Base-by-base conservation (phyloP, 768 basidiomycete species). In the Obba rivulosa region DNA sequence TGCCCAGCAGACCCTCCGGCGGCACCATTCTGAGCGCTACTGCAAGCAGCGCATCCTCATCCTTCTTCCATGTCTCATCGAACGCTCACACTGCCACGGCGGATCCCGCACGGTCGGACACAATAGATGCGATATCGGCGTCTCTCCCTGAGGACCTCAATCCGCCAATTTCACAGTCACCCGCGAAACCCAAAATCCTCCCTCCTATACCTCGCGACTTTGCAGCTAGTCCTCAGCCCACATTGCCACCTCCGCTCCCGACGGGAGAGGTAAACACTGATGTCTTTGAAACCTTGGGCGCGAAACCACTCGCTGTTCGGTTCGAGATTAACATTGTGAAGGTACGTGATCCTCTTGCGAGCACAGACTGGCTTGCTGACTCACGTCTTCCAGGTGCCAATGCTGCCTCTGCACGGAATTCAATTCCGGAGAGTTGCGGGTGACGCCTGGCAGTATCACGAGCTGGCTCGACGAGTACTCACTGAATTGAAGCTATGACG, bases 241-340 rank as follows among this genome's bases (percentile, higher is more conserved):
- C 56, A 42, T 37, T 54, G 57, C 66, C 73, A 20, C 72, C 77
- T 46, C 79, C 79, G 7, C 65, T 81, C 53, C 82, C 82, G 1
- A 81, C 82, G 4, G 83, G 83, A 3, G 82, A 81, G 57, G 79
- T 84, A 8, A 80, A 83, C 52, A 70, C 75, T 17, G 82, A 84
- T 21, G 62, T 83, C 46, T 87, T 89, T 56, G 90, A 89, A 57
- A 79, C 65, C 54, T 79, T 87, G 62, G 83, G 82, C 22, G 80
- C 81, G 49, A 90, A 83, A 65, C 81, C 81, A 37, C 64, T 98
- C 53, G 85, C 90, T 54, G 95, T 99, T 10, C 79, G 92, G 53
- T 99, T 98, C 66, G 95, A 99, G 68, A 90, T 98, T 51, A 94
- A 87, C 64, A 86, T 99, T 56, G 91, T 99, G 64, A 97, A 97